Evolutionary conservation across 805 yeast species (phyloP).

Genomic region (Komagataella phaffii): DNA sequence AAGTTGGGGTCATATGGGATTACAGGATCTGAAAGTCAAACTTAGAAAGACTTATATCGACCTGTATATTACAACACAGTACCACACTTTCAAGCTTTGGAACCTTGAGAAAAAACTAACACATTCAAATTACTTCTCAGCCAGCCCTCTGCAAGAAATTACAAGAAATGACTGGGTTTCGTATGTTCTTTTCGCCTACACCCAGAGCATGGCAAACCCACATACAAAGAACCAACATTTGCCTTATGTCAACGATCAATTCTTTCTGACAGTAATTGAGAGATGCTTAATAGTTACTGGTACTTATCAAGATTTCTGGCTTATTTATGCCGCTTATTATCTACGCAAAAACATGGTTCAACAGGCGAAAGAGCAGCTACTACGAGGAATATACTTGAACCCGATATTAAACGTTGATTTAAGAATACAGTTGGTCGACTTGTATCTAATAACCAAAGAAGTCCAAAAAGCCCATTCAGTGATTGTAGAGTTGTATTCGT

Average conservation of each 20-base stretch:
- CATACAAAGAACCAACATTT: conserved; percentile 8
- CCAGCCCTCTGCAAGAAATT: conserved; percentile 14
- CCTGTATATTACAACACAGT: conserved; percentile 41
- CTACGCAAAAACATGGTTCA: conserved; percentile 16
- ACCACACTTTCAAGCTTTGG: conserved; percentile 32
- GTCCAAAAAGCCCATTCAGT: conserved; percentile 23
- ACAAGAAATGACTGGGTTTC: conserved; percentile 41
- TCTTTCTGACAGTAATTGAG: conserved; percentile 25
- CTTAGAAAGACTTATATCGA: conserved; percentile 37
- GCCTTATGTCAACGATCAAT: conserved; percentile 10
- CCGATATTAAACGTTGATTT: conserved; percentile 16
- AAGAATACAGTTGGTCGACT: conserved; percentile 27
- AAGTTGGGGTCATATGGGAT: conserved; percentile 4
- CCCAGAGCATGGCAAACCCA: background rate
- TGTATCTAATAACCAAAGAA: conserved; percentile 25
- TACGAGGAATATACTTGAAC: conserved; percentile 19
- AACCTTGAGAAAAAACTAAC: conserved; percentile 29
- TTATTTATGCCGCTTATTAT: conserved; percentile 31
- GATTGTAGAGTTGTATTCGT: conserved; percentile 9
- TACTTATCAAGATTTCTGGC: conserved; percentile 33
- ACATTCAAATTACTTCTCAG: background rate
- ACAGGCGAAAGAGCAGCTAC: conserved; percentile 24
- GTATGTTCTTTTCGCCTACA: conserved; percentile 30
- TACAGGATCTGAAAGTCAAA: conserved; percentile 19
- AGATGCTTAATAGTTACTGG: conserved; percentile 34